Percentiles rank a stretch among this genome's conserved stretches.
These are phyloP conservation scores for Ustilago xerochloae DNA, from an alignment of 1,284 basidiomycete species.

Conservation along the genomic window DNA sequence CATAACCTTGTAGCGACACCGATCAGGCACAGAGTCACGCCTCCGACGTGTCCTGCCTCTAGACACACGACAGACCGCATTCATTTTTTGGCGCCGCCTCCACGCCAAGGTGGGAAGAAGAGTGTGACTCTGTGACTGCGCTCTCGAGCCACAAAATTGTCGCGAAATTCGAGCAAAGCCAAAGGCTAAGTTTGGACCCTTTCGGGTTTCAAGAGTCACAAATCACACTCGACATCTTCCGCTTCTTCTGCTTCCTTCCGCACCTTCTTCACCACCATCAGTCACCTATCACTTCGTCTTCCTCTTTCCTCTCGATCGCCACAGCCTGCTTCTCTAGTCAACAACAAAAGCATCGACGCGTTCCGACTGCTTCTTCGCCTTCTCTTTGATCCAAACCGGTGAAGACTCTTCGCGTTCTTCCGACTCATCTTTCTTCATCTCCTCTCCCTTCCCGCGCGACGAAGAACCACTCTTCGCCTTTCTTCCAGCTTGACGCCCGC, in stretches of 20 bases:
- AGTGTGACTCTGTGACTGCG: background rate
- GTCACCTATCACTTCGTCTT: too few relatives aligned
- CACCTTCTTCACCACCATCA: too few relatives aligned
- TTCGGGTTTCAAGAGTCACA: background rate
- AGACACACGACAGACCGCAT: constrained; percentile 14
- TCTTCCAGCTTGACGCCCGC: background rate
- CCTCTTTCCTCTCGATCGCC: too few relatives aligned
- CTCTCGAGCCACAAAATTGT: constrained; percentile 3
- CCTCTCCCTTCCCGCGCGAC: background rate
- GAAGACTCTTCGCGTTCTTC: too few relatives aligned
- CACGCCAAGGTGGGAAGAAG: constrained; percentile 19
- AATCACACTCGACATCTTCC: background rate
- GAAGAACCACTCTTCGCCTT: background rate
- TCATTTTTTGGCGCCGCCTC: constrained; percentile 3
- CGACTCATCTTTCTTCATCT: background rate
- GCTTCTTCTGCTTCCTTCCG: too few relatives aligned
- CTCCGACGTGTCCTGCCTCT: background rate
- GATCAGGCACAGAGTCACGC: background rate
- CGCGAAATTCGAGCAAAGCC: too few relatives aligned
- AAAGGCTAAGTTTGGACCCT: constrained; percentile 8
- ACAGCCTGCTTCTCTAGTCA: too few relatives aligned
- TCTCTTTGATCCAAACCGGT: too few relatives aligned
- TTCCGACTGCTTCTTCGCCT: too few relatives aligned
- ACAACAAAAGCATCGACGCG: too few relatives aligned
- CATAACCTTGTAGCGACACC: background rate